phyloP scores from a whole-genome alignment of 352 stramenopile species.

The Globisporangium uncinulatum region DNA sequence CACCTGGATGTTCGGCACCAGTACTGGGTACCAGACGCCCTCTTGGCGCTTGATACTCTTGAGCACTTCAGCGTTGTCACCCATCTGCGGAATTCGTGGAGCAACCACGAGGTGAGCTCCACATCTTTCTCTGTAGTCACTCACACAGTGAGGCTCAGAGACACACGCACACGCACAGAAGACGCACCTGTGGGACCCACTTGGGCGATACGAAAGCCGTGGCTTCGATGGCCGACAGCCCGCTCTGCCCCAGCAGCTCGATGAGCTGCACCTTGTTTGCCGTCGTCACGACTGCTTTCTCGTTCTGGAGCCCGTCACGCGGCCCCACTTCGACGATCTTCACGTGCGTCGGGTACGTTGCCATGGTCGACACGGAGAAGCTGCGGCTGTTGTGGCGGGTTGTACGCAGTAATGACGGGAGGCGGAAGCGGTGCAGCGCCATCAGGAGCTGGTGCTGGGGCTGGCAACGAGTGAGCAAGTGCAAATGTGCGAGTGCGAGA shows the following conservation, averaged over 20 bases:
- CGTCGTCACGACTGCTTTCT: conserved; percentile 84
- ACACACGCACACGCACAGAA: too few species aligned
- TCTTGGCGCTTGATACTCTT: conserved; percentile 67
- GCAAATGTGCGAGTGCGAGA: background rate
- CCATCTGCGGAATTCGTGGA: conserved; percentile 77
- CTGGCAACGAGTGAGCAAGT: background rate
- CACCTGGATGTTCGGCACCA: conserved; percentile 93
- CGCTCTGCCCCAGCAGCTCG: conserved; percentile 86
- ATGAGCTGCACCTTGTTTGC: conserved; percentile 91
- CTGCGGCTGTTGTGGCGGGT: background rate
- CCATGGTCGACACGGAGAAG: background rate
- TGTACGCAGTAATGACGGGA: background rate
- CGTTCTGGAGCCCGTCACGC: conserved; percentile 96
- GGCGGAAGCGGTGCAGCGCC: background rate
- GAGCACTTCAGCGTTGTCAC: conserved; percentile 88
- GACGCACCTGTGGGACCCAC: conserved; percentile 90
- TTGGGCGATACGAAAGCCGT: conserved; percentile 96
- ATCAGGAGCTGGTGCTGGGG: background rate
- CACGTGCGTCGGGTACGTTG: conserved; percentile 60
- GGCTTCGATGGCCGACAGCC: conserved; percentile 88
- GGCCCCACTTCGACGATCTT: conserved; percentile 95
- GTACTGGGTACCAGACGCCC: conserved; percentile 84
- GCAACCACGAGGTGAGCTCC: conserved; percentile 4
- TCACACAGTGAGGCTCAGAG: too few species aligned
- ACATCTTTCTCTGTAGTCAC: background rate